Evolutionary conservation across 495 filamentous ascomycete species (phyloP).

Genomic region (Penicillium subrubescens): DNA sequence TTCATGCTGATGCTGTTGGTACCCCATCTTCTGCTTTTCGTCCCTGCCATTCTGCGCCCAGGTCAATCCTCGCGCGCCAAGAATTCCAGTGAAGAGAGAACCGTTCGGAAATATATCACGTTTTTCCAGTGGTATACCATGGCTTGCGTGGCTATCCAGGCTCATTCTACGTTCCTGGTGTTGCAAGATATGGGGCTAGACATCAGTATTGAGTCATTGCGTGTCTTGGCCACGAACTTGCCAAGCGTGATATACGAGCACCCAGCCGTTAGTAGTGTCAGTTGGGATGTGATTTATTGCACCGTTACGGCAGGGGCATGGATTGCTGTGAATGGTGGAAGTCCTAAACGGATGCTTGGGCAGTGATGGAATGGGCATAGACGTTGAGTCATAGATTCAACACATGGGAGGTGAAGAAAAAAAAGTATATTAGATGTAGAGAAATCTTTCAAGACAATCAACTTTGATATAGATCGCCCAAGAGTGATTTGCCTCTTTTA

Average conservation of each 20-base stretch:
- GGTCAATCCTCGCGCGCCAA: neutral
- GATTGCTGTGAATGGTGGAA: slow-evolving; percentile 18
- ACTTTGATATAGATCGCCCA: neutral
- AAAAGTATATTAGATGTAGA: neutral
- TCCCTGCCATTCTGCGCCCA: slow-evolving; percentile 39
- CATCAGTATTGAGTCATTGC: neutral
- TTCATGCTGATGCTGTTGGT: slow-evolving; percentile 48
- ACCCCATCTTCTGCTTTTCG: slow-evolving; percentile 50
- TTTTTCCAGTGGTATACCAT: slow-evolving; percentile 15
- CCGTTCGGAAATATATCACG: slow-evolving; percentile 16
- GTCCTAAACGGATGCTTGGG: slow-evolving; percentile 20
- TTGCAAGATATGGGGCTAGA: slow-evolving; percentile 3
- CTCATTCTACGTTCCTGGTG: slow-evolving; percentile 13
- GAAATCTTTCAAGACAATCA: neutral
- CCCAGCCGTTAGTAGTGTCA: slow-evolving; percentile 34
- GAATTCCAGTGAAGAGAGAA: slow-evolving; percentile 1
- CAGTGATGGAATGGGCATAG: neutral
- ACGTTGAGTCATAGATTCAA: neutral
- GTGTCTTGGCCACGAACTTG: slow-evolving; percentile 11
- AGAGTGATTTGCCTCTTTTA: too few species aligned
- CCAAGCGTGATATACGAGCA: slow-evolving; percentile 26
- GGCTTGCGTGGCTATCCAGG: slow-evolving; percentile 19
- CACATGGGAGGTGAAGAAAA: neutral
- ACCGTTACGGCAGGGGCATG: slow-evolving; percentile 15
- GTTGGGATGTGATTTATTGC: slow-evolving; percentile 35